Conservation (phyloP, 768 basidiomycete species). For the Daedalea quercina region DNA sequence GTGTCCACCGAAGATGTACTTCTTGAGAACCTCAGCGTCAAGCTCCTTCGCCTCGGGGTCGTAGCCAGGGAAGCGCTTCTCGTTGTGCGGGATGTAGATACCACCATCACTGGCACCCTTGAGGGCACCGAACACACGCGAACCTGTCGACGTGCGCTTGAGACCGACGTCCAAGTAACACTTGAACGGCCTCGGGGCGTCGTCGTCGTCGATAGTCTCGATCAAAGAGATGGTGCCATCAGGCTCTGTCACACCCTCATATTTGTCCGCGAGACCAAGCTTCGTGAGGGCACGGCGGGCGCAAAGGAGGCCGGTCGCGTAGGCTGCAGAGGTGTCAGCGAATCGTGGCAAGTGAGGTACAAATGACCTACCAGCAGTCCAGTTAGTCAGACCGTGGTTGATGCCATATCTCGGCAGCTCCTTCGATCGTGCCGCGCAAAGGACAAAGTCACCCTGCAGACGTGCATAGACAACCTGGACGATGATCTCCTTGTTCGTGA, state of each 20-base stretch:
- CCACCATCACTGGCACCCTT: slow-evolving; percentile 99
- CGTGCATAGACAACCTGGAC: slow-evolving; percentile 96
- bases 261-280: slow-evolving; percentile 96
- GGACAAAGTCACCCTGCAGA: slow-evolving; percentile 92
- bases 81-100: slow-evolving; percentile 95
- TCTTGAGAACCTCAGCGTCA: slow-evolving; percentile 90
- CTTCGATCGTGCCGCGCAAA: slow-evolving; percentile 79
- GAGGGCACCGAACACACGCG: slow-evolving; percentile 96
- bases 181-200: slow-evolving; percentile 98
- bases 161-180: slow-evolving; percentile 97
- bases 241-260: slow-evolving; percentile 88
- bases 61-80: slow-evolving; percentile 97
- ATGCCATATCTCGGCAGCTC: slow-evolving; percentile 97
- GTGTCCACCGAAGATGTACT: slow-evolving; percentile 97
- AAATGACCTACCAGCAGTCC: slow-evolving; percentile 73
- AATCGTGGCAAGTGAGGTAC: too few species aligned
- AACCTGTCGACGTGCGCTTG: slow-evolving; percentile 95
- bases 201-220: slow-evolving; percentile 85
- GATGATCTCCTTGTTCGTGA: slow-evolving; percentile 97
- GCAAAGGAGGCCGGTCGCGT: slow-evolving; percentile 92
- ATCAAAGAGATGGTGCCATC: slow-evolving; percentile 80
- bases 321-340: slow-evolving; percentile 43
- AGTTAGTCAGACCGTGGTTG: slow-evolving; percentile 97
- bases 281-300: slow-evolving; percentile 94
- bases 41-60: slow-evolving; percentile 90